A percentile compares a stretch with the other conserved stretches of the same genome.
Evolutionary conservation across 352 stramenopile genomes (phyloP).

Genomic region (Phytopythium montanum): DNA sequence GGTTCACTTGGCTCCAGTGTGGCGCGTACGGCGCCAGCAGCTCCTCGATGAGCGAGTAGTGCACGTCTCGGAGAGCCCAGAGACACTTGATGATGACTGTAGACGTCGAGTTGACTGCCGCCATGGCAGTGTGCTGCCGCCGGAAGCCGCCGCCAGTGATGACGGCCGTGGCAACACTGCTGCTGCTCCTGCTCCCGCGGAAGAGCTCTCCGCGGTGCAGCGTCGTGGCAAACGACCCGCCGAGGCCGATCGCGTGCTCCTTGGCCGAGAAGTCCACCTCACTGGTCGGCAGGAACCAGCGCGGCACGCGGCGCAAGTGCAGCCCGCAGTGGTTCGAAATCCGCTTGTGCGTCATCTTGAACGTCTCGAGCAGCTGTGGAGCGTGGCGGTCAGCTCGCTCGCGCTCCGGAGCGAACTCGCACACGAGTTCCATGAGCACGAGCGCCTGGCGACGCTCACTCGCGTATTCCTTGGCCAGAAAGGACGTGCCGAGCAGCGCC

Average conservation of each 20-base stretch:
- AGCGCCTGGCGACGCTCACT: slow-evolving; percentile 47
- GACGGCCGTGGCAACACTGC: slow-evolving; percentile 18
- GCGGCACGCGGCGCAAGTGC: slow-evolving; percentile 46
- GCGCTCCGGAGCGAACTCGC: slow-evolving; percentile 39
- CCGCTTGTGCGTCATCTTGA: slow-evolving; percentile 61
- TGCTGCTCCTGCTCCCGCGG: slow-evolving; percentile 35
- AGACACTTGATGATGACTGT: slow-evolving; percentile 60
- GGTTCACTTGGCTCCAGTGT: slow-evolving; percentile 44
- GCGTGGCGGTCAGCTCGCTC: slow-evolving; percentile 29
- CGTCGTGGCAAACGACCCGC: slow-evolving; percentile 42
- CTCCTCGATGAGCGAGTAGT: slow-evolving; percentile 51
- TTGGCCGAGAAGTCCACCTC: slow-evolving; percentile 49
- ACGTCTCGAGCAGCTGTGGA: slow-evolving; percentile 45
- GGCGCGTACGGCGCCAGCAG: slow-evolving; percentile 40
- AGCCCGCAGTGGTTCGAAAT: slow-evolving; percentile 45
- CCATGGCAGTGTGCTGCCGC: slow-evolving; percentile 6
- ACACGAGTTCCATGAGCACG: slow-evolving; percentile 53
- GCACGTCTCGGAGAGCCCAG: slow-evolving; percentile 33
- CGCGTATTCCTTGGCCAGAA: slow-evolving; percentile 52
- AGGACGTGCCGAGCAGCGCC: slow-evolving; percentile 45
- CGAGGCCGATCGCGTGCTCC: slow-evolving; percentile 23
- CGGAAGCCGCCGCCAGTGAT: slow-evolving; percentile 1
- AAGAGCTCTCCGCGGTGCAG: slow-evolving; percentile 54
- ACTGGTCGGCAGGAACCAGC: slow-evolving; percentile 49
- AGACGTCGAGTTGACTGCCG: slow-evolving; percentile 16